Evolutionary conservation across 805 yeast genomes (phyloP).

Genomic region (Schizosaccharomyces japonicus): DNA sequence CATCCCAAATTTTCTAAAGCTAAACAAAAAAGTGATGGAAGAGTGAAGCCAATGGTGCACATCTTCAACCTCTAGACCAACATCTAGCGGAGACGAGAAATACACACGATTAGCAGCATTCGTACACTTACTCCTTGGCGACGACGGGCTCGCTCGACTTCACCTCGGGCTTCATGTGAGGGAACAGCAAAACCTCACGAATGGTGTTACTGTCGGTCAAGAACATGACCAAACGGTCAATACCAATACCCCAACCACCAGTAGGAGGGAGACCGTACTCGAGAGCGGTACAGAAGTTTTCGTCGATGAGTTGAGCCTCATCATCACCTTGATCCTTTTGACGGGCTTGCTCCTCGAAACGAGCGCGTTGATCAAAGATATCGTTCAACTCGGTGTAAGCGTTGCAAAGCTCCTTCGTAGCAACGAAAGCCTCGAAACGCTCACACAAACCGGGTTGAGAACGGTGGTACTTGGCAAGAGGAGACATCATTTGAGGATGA

Average conservation of each 20-base stretch:
- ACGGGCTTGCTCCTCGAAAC: conserved; percentile 96
- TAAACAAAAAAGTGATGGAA: no score
- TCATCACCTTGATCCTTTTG: conserved; percentile 98
- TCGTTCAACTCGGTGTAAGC: conserved; percentile 98
- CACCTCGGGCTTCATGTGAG: conserved; percentile 86
- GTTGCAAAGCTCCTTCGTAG: conserved; percentile 92
- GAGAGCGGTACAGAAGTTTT: conserved; percentile 87
- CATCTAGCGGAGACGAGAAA: no score
- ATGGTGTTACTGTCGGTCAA: conserved; percentile 87
- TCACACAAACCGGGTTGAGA: conserved; percentile 85
- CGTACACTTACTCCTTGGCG: not conserved
- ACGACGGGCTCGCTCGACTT: not conserved
- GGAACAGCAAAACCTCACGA: conserved; percentile 93
- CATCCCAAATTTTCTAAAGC: no score
- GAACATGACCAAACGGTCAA: conserved; percentile 94
- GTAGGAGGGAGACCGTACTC: conserved; percentile 98
- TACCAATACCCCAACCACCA: conserved; percentile 99
- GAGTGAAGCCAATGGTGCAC: no score
- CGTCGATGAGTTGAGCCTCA: conserved; percentile 92
- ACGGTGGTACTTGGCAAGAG: conserved; percentile 90
- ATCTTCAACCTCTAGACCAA: no score
- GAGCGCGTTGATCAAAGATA: conserved; percentile 90
- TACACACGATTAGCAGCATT: no score
- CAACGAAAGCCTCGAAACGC: conserved; percentile 94
- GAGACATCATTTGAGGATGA: conserved; percentile 99